Evolutionary conservation across 768 basidiomycete genomes (phyloP).

Genomic region (Lenzites betulinus): DNA sequence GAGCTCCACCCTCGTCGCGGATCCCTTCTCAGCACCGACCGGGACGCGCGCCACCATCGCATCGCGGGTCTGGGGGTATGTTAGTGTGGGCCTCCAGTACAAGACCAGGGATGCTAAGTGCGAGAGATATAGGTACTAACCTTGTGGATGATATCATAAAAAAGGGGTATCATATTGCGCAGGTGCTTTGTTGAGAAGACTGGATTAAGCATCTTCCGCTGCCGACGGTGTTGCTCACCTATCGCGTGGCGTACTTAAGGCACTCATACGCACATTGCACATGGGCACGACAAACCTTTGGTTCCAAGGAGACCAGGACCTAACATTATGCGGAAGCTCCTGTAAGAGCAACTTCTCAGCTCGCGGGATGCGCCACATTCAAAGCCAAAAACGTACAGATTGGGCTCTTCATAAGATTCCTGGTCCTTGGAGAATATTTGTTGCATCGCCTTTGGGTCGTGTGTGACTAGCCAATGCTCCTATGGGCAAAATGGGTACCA

Average conservation of each 20-base stretch:
- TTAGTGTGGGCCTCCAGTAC: conserved; percentile 23
- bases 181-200: conserved; percentile 51
- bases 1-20: neutral
- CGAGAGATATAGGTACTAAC: conserved; percentile 38
- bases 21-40: neutral
- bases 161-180: conserved; percentile 46
- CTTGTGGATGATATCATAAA: too few relatives aligned
- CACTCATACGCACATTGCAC: too few relatives aligned
- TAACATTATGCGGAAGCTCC: conserved; percentile 9
- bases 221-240: conserved; percentile 47
- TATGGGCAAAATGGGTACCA: neutral
- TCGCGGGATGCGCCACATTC: neutral
- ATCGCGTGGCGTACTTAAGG: neutral
- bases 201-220: conserved; percentile 51
- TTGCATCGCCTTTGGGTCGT: conserved; percentile 48
- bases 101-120: neutral
- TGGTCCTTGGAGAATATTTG: conserved; percentile 47
- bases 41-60: conserved; percentile 13
- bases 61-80: conserved; percentile 24
- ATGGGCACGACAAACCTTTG: neutral
- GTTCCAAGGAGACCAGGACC: conserved; percentile 19
- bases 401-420: conserved; percentile 22
- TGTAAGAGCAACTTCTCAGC: neutral
- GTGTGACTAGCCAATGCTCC: conserved; percentile 40
- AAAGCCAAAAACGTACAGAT: too few relatives aligned